Base-by-base conservation (phyloP, 768 basidiomycete species). In the Daedaleopsis sinensis region DNA sequence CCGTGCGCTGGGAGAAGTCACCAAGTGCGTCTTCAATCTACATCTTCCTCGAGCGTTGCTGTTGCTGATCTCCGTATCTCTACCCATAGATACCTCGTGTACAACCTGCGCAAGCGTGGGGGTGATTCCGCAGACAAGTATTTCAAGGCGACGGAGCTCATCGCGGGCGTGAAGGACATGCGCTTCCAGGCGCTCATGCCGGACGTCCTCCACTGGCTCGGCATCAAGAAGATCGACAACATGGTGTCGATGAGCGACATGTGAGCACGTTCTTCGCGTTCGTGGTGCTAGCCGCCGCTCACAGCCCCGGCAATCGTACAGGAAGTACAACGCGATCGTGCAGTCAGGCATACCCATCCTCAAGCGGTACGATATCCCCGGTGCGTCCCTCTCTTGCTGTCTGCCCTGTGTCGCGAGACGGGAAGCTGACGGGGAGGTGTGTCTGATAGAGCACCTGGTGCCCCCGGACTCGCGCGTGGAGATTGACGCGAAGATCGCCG, bases 131-230 rank as follows among this genome's bases (percentile, higher is more conserved):
- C 96, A 0, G 89, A 94, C 75, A 87, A 88, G 70, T 98, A 98
- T 79, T 98, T 98, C 82, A 89, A 91, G 72, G 87, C 89, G 6
- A 98, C 96, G 0, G 96, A 96, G 75, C 78, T 91, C 65, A 92
- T 98, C 61, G 96, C 96, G 0, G 96, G 96, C 10, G 95, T 97
- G 23, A 92, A 94, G 76, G 93, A 95, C 70, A 93, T 94, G 93
- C 85, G 94, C n/a, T 95, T 95, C 87, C 87, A 88, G 72, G 92
- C 89, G 21, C 80, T 94, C 62, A 97, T 98, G 95, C 96, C 96
- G 3, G 96, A 98, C 71, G 90, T 97, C 7, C 77, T 98, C 48
- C 94, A 95, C 72, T 98, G 95, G 93, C 76, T 98, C 18, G 96
- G 96, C 0, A 90, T 98, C 70, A 88, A 72, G 75, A 93, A 93